Conservation (phyloP, 1,284 basidiomycete genomes). For the Leccinum angustisporum region DNA sequence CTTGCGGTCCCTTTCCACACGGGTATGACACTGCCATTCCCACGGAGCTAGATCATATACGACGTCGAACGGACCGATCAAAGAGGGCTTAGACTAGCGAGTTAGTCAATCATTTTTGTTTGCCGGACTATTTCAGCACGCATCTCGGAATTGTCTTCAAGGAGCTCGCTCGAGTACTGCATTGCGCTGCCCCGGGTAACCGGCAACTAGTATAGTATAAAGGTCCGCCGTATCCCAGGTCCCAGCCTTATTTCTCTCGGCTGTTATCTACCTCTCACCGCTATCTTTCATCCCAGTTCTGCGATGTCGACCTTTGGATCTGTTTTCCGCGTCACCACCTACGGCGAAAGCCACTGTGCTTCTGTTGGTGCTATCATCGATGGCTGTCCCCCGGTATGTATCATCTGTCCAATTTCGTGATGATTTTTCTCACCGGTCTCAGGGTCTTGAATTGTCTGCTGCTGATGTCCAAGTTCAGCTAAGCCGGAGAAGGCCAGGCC, state of each 20-base stretch:
- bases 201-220: slow-evolving; percentile 16
- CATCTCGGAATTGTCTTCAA: slow-evolving; percentile 12
- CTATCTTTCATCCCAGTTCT: slow-evolving; percentile 4
- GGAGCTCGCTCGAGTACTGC: slow-evolving; percentile 26
- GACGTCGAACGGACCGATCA: slow-evolving; percentile 1
- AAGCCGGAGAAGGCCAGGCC: slow-evolving; percentile 89
- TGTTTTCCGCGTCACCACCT: slow-evolving; percentile 93
- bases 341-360: slow-evolving; percentile 96
- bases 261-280: slow-evolving; percentile 13
- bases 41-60: slow-evolving; percentile 16
- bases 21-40: slow-evolving; percentile 20
- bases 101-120: not conserved
- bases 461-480: slow-evolving; percentile 92
- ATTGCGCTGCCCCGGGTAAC: slow-evolving; percentile 11
- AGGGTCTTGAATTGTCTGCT: slow-evolving; percentile 83
- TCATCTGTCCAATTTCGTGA: slow-evolving; percentile 2
- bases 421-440: slow-evolving; percentile 17
- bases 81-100: not conserved
- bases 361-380: slow-evolving; percentile 98
- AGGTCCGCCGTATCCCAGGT: slow-evolving; percentile 9
- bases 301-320: slow-evolving; percentile 93
- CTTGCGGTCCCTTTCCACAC: slow-evolving; percentile 3
- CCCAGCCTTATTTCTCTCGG: slow-evolving; percentile 5
- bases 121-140: not conserved
- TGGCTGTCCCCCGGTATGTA: slow-evolving; percentile 87